Evolutionary conservation across 495 filamentous ascomycete species (phyloP), one percentile per base, ranked within the genome.

Genomic region (Haplographium delicatum): DNA sequence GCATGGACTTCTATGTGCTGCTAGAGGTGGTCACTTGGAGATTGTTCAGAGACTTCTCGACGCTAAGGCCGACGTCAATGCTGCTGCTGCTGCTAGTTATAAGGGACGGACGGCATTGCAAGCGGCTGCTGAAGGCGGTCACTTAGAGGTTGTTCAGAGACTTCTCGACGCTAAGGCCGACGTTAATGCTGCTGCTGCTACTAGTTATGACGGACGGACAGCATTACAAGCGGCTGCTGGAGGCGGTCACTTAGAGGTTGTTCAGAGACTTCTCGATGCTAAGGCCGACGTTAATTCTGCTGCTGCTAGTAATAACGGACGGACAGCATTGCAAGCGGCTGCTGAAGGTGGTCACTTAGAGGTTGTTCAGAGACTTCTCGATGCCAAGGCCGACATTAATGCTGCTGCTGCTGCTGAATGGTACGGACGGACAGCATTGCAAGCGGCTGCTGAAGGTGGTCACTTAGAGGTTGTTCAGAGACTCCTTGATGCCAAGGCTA

Each of bases 31-130:
- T 25, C 53, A 62, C 20, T 38, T 30, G 8, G 35, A 48, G 23
- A 31, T 63, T 15, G 63, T 62, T n/a, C 19, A 54, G 22, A n/a
- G 57, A 38, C 54, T 67, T 11, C 50, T 64, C 5, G 28, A 61
- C 20, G n/a, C n/a, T n/a, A n/a, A n/a, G 41, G 47, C 54, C 18
- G 15, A 51, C 22, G 39, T 57, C 26, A 35, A 53, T 28, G 51
- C 42, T 15, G 22, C 9, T 2, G 4, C 26, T 24, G 43, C 42
- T 38, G n/a, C 11, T 18, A 19, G 18, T 40, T 19, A 16, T 6
- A 23, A 18, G 3, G 47, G 34, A 8, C 11, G 41, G 11, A 59
- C 59, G 9, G 23, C 56, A 16, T 43, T 59, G 1, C 37, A 57
- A 27, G 47, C 47, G 15, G 61, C 62, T 20, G 48, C 53, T 18